These are phyloP conservation scores for Aspergillus nanangensis DNA, from an alignment of 495 filamentous ascomycete genomes.

Conservation along the genomic window DNA sequence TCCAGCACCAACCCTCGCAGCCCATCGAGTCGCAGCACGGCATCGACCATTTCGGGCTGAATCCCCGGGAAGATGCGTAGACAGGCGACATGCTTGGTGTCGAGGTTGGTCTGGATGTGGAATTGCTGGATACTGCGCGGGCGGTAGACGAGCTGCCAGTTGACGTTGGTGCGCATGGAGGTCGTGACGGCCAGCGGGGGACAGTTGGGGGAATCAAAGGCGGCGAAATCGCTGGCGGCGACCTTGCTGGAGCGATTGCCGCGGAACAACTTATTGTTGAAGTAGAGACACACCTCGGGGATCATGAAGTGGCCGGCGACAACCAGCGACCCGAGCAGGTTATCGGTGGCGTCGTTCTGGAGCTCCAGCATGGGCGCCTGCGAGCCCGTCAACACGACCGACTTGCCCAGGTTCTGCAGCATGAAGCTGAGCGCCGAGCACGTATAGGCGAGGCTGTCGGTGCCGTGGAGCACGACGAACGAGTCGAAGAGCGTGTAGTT, in stretches of 20 bases:
- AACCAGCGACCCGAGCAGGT: conserved; percentile 85
- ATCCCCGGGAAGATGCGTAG: conserved; percentile 95
- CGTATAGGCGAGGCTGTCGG: conserved; percentile 88
- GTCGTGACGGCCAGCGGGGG: conserved; percentile 75
- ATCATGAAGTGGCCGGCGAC: conserved; percentile 96
- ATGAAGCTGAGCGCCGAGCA: conserved; percentile 93
- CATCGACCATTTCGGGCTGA: conserved; percentile 90
- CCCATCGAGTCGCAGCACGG: conserved; percentile 72
- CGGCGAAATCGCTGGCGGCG: conserved; percentile 79
- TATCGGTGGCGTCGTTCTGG: conserved; percentile 94
- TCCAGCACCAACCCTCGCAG: conserved; percentile 84
- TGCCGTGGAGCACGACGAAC: conserved; percentile 96
- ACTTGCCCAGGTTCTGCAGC: conserved; percentile 87
- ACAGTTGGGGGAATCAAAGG: conserved; percentile 83
- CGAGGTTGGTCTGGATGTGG: conserved; percentile 68
- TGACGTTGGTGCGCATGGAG: conserved; percentile 74
- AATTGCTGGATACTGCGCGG: conserved; percentile 72
- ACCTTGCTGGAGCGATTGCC: conserved; percentile 90
- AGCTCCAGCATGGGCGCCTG: conserved; percentile 91
- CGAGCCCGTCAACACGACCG: conserved; percentile 85
- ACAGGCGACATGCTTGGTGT: conserved; percentile 87
- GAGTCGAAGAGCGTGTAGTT: conserved; percentile 93
- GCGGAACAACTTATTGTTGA: conserved; percentile 87
- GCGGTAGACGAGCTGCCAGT: conserved; percentile 76
- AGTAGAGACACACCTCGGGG: conserved; percentile 93